Conservation (phyloP, 768 basidiomycete species). For the Pleurotus eryngii region DNA sequence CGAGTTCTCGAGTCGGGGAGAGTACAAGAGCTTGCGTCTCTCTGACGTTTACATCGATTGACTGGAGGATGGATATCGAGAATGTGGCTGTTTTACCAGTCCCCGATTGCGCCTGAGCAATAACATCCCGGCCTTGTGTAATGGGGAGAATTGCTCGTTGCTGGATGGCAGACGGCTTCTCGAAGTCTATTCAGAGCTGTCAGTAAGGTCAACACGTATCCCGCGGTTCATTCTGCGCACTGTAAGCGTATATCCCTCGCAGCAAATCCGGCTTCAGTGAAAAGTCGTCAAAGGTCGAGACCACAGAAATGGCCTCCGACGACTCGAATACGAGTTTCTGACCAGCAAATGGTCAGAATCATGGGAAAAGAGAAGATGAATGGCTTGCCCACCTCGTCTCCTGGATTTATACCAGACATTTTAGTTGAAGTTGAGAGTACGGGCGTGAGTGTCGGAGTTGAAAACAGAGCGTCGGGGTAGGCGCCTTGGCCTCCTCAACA, state of each 20-base stretch:
- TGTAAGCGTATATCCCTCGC: slow-evolving; percentile 97
- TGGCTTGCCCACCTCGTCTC: slow-evolving; percentile 64
- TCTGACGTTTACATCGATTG: slow-evolving; percentile 91
- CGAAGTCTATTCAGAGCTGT: slow-evolving; percentile 59
- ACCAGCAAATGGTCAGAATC: slow-evolving; percentile 8
- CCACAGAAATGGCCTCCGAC: slow-evolving; percentile 84
- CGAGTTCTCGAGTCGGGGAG: slow-evolving; percentile 97
- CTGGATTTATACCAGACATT: slow-evolving; percentile 82
- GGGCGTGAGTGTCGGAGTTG: slow-evolving; percentile 40
- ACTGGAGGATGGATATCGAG: slow-evolving; percentile 96
- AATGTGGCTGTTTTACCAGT: slow-evolving; percentile 99
- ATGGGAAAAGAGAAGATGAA: slow-evolving; percentile 3
- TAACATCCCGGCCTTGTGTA: slow-evolving; percentile 93
- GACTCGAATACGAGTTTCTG: slow-evolving; percentile 95
- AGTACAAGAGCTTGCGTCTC: slow-evolving; percentile 96
- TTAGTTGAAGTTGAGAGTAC: slow-evolving; percentile 35
- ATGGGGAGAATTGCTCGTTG: slow-evolving; percentile 97
- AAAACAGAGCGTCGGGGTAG: slow-evolving; percentile 27
- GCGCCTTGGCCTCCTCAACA: neutral
- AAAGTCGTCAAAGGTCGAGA: slow-evolving; percentile 88
- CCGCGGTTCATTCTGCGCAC: slow-evolving; percentile 39
- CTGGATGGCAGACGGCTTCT: slow-evolving; percentile 98
- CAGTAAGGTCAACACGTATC: neutral
- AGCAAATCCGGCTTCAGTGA: slow-evolving; percentile 92
- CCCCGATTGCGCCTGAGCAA: slow-evolving; percentile 98